These are phyloP conservation scores for Crucihimalaya himalaica DNA, from an alignment of 345 rosid species.

Conservation along the genomic window DNA sequence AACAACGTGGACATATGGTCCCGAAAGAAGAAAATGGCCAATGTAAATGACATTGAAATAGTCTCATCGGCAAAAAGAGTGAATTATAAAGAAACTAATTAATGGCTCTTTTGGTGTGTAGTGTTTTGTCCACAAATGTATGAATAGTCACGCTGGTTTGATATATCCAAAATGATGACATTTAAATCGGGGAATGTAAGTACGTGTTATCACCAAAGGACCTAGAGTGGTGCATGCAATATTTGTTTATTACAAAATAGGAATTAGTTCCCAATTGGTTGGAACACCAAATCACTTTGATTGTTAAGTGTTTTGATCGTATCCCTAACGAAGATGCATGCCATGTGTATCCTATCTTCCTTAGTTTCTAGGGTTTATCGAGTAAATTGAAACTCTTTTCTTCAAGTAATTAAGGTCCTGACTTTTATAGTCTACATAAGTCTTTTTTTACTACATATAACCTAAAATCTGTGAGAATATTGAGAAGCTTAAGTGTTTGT, in stretches of 20 bases:
- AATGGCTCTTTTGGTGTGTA: conserved; percentile 18
- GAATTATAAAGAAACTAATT: neutral
- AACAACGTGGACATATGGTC: conserved; percentile 38
- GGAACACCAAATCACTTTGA: conserved; percentile 30
- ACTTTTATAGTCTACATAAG: neutral
- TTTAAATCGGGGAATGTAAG: conserved; percentile 35
- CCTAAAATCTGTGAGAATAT: neutral
- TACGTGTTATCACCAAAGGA: conserved; percentile 32
- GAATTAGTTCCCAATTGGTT: conserved; percentile 32
- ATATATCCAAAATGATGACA: conserved; percentile 38
- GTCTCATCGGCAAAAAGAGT: conserved; percentile 7
- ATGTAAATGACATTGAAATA: conserved; percentile 25
- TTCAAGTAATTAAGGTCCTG: conserved; percentile 4
- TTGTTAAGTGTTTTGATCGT: conserved; percentile 25
- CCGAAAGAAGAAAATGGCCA: conserved; percentile 39
- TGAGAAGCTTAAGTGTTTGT: conserved; percentile 1
- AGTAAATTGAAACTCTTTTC: neutral
- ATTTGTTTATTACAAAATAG: conserved; percentile 37
- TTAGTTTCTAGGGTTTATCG: conserved; percentile 4
- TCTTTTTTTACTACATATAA: neutral
- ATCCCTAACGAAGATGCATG: conserved; percentile 26
- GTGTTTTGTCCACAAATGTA: conserved; percentile 33
- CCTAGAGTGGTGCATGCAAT: conserved; percentile 23
- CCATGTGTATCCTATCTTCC: conserved; percentile 27
- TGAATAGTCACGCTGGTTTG: conserved; percentile 31